Evolutionary conservation across 2,329 filamentous ascomycete genomes (phyloP).

Genomic region (Ascocoryne sarcoides): DNA sequence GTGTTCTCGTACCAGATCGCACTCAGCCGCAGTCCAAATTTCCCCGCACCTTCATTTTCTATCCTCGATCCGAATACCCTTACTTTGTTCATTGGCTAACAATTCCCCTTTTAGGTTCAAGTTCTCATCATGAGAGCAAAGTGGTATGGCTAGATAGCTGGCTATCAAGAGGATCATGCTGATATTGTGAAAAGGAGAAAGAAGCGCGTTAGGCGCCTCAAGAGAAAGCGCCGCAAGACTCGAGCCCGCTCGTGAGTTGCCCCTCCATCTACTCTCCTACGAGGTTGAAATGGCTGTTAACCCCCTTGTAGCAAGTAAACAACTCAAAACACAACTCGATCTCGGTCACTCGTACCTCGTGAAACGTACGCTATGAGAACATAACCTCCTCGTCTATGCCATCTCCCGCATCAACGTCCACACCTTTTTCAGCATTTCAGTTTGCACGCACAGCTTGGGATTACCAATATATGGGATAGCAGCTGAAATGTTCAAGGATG

Average conservation of each 20-base stretch:
- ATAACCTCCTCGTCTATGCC: conserved; percentile 25
- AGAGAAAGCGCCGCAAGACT: conserved; percentile 99
- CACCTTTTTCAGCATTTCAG: conserved; percentile 29
- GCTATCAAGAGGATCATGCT: too few species aligned
- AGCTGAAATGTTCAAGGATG: conserved; percentile 28
- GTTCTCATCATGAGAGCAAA: conserved; percentile 67
- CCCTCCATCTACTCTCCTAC: too few species aligned
- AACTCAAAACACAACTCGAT: conserved; percentile 33
- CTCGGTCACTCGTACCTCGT: conserved; percentile 30
- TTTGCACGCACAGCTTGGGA: conserved; percentile 21
- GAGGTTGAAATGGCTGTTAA: too few species aligned
- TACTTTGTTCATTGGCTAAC: too few species aligned
- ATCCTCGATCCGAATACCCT: too few species aligned
- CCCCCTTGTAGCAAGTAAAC: conserved; percentile 39
- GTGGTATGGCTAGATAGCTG: too few species aligned
- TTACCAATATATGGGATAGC: conserved; percentile 24
- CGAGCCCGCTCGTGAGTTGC: conserved; percentile 82
- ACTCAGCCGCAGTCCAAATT: too few species aligned
- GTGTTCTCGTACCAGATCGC: too few species aligned
- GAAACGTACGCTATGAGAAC: conserved; percentile 30
- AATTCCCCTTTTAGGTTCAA: not conserved
- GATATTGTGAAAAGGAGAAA: too few species aligned
- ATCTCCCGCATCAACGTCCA: conserved; percentile 30
- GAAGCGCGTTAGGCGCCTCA: conserved; percentile 98
- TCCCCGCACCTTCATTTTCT: too few species aligned